These are phyloP conservation scores for Penicillium sp. DNA, from an alignment of 2,329 filamentous ascomycete genomes.

Conservation along the genomic window DNA sequence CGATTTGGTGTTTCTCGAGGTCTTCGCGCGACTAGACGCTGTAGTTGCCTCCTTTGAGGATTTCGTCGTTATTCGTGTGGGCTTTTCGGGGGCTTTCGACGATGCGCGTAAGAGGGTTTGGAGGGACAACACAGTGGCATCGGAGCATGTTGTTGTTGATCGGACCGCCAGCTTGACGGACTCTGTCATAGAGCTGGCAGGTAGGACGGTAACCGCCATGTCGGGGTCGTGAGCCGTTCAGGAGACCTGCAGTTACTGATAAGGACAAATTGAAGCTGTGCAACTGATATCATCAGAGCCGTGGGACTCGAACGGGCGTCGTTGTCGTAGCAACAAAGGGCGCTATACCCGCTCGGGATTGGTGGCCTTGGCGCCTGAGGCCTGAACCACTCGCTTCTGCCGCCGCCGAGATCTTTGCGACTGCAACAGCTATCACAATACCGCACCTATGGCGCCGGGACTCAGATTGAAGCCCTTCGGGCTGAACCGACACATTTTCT, in stretches of 20 bases:
- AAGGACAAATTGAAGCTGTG: constrained; percentile 17
- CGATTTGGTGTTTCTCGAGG: constrained; percentile 24
- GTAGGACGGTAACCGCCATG: constrained; percentile 36
- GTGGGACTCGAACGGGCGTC: constrained; percentile 15
- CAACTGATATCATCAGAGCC: constrained; percentile 21
- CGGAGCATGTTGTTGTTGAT: constrained; percentile 55
- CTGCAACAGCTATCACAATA: background rate
- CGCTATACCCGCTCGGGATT: constrained; percentile 19
- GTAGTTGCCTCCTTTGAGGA: constrained; percentile 24
- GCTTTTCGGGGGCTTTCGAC: constrained; percentile 25
- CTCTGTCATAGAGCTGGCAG: constrained; percentile 32
- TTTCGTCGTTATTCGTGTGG: constrained; percentile 23
- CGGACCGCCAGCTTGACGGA: constrained; percentile 56
- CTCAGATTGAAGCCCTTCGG: constrained; percentile 17
- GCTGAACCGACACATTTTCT: constrained; percentile 6
- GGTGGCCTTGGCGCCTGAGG: constrained; percentile 16
- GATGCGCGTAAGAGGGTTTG: constrained; percentile 38
- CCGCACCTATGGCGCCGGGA: constrained; percentile 16
- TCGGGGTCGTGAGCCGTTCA: constrained; percentile 14
- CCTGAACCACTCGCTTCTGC: constrained; percentile 8
- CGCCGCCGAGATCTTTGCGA: background rate
- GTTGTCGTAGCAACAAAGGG: constrained; percentile 35
- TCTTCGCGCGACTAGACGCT: constrained; percentile 23
- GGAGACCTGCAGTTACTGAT: constrained; percentile 16
- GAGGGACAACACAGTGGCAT: constrained; percentile 40